phyloP scores from a whole-genome alignment of 805 yeast species.

The Candida piceae region DNA sequence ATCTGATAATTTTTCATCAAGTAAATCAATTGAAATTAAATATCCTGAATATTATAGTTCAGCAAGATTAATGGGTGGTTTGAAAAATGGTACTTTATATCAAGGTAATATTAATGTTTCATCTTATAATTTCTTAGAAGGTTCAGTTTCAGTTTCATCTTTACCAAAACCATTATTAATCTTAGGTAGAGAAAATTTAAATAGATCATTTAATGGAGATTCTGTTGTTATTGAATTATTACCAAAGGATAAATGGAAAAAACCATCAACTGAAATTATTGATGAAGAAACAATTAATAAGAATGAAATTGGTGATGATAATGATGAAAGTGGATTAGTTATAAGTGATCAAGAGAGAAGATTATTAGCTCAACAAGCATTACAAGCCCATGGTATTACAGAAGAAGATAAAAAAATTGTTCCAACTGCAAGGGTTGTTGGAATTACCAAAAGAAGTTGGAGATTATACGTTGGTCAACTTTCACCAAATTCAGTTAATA shows the following conservation, averaged over 20 bases:
- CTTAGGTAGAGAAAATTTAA: constrained; percentile 77
- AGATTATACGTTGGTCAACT: constrained; percentile 93
- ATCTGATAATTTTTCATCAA: constrained; percentile 32
- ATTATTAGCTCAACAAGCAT: constrained; percentile 72
- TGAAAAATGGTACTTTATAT: constrained; percentile 78
- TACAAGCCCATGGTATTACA: constrained; percentile 45
- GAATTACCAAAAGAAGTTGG: constrained; percentile 88
- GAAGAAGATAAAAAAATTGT: constrained; percentile 47
- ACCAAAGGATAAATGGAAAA: constrained; percentile 83
- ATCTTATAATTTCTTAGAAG: constrained; percentile 85
- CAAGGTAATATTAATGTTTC: constrained; percentile 82
- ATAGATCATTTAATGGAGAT: constrained; percentile 91
- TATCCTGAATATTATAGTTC: constrained; percentile 77
- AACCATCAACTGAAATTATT: constrained; percentile 71
- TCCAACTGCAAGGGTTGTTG: constrained; percentile 94
- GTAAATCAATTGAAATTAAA: constrained; percentile 41
- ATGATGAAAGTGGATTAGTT: constrained; percentile 39
- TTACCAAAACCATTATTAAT: constrained; percentile 79
- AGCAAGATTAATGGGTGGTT: constrained; percentile 85
- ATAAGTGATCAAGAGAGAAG: constrained; percentile 69
- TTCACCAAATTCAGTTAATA: constrained; percentile 63
- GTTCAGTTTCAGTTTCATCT: constrained; percentile 64
- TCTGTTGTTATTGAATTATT: constrained; percentile 84
- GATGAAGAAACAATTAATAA: constrained; percentile 67
- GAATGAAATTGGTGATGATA: constrained; percentile 54